A percentile compares a stretch with the other conserved stretches of the same genome.
phyloP scores from a whole-genome alignment of 1,284 basidiomycete species.

The Irpex lacteus region DNA sequence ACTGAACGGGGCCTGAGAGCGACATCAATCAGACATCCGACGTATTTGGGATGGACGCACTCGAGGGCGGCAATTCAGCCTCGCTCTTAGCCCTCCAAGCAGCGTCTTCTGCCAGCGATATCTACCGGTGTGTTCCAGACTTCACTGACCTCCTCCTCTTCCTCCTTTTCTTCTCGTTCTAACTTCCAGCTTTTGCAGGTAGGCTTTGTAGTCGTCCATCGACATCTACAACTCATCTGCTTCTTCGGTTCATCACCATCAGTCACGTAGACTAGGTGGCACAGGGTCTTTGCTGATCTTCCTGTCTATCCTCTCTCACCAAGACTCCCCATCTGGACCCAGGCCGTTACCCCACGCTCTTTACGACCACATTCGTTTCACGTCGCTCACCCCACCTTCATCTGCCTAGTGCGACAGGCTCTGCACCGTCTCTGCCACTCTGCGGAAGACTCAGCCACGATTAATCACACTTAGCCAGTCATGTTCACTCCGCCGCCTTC shows the following conservation, averaged over 20 bases:
- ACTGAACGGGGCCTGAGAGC: background rate
- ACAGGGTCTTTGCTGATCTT: conserved; percentile 3
- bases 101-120: too few relatives aligned
- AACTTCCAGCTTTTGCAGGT: background rate
- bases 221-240: background rate
- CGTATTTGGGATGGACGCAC: background rate
- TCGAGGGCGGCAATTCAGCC: conserved; percentile 1
- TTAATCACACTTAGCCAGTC: background rate
- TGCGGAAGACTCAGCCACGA: conserved; percentile 16
- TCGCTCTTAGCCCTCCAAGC: background rate
- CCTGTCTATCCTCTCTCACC: background rate
- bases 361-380: conserved; percentile 10
- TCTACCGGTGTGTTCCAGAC: background rate
- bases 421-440: too few relatives aligned
- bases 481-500: conserved; percentile 57
- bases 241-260: conserved; percentile 5
- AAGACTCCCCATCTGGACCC: background rate
- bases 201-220: background rate
- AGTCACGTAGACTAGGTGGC: background rate
- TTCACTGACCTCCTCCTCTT: background rate
- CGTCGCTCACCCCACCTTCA: conserved; percentile 21
- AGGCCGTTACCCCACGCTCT: conserved; percentile 10
- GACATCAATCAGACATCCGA: background rate
- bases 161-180: too few relatives aligned
- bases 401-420: too few relatives aligned